Evolutionary conservation across 208 protist genomes (phyloP), one percentile per base, ranked within the genome.

Genomic region (Trypanosoma lewisi): DNA sequence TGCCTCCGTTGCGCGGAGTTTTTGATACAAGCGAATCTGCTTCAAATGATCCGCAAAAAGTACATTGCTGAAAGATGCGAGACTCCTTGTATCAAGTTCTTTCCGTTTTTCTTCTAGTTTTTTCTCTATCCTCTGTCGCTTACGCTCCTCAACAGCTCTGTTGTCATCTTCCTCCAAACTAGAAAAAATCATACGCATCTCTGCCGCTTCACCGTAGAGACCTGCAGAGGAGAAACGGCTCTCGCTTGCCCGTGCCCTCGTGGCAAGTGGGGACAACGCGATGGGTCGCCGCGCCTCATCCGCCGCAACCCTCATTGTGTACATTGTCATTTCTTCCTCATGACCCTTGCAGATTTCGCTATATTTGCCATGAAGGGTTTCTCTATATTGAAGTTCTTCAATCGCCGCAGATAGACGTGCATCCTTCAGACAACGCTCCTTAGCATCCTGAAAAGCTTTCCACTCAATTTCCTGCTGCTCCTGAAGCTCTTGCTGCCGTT

Each of bases 381-480:
- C 72, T 30, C 45, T 65, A 33, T 51, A 55, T 1, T 4, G 17
- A 57, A 74, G 50, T 39, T 82, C 36, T 14, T 39, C 31, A n/a
- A 65, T 31, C 7, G 51, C 25, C 1, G 61, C 51, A 1, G 50
- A 54, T 8, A 60, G 21, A 30, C 74, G 60, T 31, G 62, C 47
- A 41, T 83, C 50, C 25, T 50, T 37, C 11, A 63, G 31, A 5
- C 42, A 44, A 27, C 69, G 59, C 5, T 41, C 41, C 51, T 75
- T 77, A 2, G 83, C 77, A 17, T 77, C 66, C 19, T 74, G 58
- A 70, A 90, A 80, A 3, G 75, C 49, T 47, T 77, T 76, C 73
- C 73, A 82, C 60, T 90, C 70, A 14, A 67, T 45, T n/a, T 78
- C 75, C 39, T 80, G 81, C n/a, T 80, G 78, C 42, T 73, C 70